These are phyloP conservation scores for Suillus alpinus DNA, from an alignment of 768 basidiomycete species.

Conservation along the genomic window DNA sequence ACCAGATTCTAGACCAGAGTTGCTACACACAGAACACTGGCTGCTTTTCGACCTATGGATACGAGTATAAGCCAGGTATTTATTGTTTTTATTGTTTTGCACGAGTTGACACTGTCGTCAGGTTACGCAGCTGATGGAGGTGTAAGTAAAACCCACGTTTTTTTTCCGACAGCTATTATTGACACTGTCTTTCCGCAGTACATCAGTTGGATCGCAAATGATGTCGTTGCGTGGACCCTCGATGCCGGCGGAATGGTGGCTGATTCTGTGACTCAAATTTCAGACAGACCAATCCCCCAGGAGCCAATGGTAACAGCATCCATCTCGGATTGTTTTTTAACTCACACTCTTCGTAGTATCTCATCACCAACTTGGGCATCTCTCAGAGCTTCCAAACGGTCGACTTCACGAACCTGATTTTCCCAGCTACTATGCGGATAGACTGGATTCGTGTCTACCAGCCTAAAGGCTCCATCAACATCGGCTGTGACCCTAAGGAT, in stretches of 20 bases:
- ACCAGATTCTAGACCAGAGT: constrained; percentile 46
- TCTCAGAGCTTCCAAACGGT: constrained; percentile 76
- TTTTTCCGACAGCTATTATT: background rate
- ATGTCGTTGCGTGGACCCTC: constrained; percentile 66
- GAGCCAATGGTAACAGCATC: constrained; percentile 71
- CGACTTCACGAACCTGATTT: constrained; percentile 66
- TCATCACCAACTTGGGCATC: constrained; percentile 85
- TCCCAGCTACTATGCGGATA: constrained; percentile 72
- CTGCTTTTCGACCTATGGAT: constrained; percentile 74
- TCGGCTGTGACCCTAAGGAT: constrained; percentile 79
- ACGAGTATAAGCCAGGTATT: constrained; percentile 72
- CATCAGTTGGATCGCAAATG: constrained; percentile 74
- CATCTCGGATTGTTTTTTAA: background rate
- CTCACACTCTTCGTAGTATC: constrained; percentile 48
- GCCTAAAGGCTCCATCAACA: constrained; percentile 59
- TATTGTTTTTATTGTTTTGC: constrained; percentile 14
- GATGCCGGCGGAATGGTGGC: constrained; percentile 59
- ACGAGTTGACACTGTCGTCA: constrained; percentile 7
- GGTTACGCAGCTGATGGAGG: constrained; percentile 38
- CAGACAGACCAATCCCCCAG: constrained; percentile 67
- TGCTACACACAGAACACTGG: constrained; percentile 56
- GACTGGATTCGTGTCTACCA: constrained; percentile 95
- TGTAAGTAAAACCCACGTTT: constrained; percentile 34
- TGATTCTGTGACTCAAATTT: constrained; percentile 55
- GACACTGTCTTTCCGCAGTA: constrained; percentile 42